A percentile compares a stretch with the other conserved stretches of the same genome.
These are phyloP conservation scores for Musa troglodytarum DNA, from an alignment of 176 grass and related monocot species.

Conservation along the genomic window DNA sequence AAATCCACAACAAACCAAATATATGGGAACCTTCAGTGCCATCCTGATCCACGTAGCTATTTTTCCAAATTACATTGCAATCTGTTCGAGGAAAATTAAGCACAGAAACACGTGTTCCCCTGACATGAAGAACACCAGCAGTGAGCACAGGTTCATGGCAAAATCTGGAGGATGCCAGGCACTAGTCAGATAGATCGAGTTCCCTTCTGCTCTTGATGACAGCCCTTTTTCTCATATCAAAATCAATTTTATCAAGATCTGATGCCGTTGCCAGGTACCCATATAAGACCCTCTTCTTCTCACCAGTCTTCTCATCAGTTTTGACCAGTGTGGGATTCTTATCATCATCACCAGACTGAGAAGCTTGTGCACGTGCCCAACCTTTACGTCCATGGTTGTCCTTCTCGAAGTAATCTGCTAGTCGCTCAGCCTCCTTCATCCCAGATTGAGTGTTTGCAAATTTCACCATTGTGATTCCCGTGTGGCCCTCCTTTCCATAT, in stretches of 20 bases:
- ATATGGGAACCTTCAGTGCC: no score
- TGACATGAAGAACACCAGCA: no score
- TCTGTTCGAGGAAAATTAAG: no score
- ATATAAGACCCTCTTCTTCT: constrained; percentile 83
- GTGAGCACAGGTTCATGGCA: no score
- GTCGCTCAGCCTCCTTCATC: constrained; percentile 73
- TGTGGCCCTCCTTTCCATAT: constrained; percentile 85
- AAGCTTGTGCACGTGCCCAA: constrained; percentile 47
- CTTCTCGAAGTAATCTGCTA: constrained; percentile 60
- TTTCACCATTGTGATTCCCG: constrained; percentile 71
- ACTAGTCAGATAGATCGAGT: constrained; percentile 68
- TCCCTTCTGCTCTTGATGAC: constrained; percentile 79
- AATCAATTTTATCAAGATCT: constrained; percentile 65
- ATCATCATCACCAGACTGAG: constrained; percentile 43
- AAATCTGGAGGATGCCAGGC: not conserved
- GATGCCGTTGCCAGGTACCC: constrained; percentile 69
- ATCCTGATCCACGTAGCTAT: no score
- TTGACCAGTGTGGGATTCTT: constrained; percentile 68
- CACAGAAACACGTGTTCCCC: no score
- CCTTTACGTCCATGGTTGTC: constrained; percentile 66
- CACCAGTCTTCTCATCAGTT: constrained; percentile 52
- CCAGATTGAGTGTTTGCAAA: constrained; percentile 58
- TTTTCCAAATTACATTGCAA: no score
- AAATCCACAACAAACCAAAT: no score
- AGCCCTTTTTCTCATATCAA: constrained; percentile 73